Base-by-base conservation (phyloP, 148 eudicot genomes). In the Heliosperma pusillum region DNA sequence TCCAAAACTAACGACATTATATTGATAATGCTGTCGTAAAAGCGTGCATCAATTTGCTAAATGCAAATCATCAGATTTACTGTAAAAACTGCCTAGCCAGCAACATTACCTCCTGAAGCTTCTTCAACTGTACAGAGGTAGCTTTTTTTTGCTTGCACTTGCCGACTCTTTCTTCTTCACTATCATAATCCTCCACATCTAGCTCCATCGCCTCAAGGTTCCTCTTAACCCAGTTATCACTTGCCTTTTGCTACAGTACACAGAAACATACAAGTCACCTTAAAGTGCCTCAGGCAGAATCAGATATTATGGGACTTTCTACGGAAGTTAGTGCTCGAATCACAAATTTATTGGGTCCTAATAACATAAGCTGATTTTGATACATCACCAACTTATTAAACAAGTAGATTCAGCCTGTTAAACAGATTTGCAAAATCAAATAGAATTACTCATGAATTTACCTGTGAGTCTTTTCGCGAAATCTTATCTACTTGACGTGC, bases 401-500 rank as follows among this genome's bases (percentile, higher is more conserved):
- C 40, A 13, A 25, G 50, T 57, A 1, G 20, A 16, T 7, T 66
- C 30, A 58, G 13, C 50, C 52, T 0, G 16, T 42, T 56, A 68
- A 61, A 30, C 25, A 60, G 21, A 59, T 44, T 45, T 61, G 21
- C 20, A 69, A 56, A 33, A 56, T 10, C 40, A 66, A 76, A 8
- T 10, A 19, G 21, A 66, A 64, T 15, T 53, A 73, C 42, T 42
- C 15, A 76, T 17, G 20, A 55, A 53, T 81, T 40, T 78, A 94
- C 98, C 98, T 92, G 89, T 66, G 96, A 86, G 25, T 85, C 93
- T 79, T 87, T 92, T 44, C 96, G 82, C 30, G 71, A 61, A 84
- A 92, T 86, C 84, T 90, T 94, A 82, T 94, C 96, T 74, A 94
- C 86, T 88, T 94, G 97, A 44, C 89, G 88, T 20, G 98, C 97